Conservation (phyloP, 2,329 filamentous ascomycete species). For the Pseudogymnoascus pannorum region DNA sequence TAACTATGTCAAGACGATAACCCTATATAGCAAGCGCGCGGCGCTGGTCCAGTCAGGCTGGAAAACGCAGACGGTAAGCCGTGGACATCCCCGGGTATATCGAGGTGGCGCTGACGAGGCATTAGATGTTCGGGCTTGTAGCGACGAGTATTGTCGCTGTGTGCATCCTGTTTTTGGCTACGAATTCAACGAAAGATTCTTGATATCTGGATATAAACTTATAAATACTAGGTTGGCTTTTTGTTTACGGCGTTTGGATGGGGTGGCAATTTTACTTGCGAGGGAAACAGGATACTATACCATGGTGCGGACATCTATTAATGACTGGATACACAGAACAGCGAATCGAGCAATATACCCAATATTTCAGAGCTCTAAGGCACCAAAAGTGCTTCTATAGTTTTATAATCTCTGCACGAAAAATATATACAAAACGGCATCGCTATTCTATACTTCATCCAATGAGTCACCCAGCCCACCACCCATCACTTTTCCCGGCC, state of each 20-base stretch:
- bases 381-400: constrained; percentile 1
- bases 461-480: background rate
- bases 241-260: background rate
- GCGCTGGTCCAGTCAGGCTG: constrained; percentile 90
- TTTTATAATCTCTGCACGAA: background rate
- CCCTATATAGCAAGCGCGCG: constrained; percentile 67
- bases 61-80: constrained; percentile 72
- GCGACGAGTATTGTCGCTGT: constrained; percentile 57
- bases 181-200: constrained; percentile 25
- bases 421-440: constrained; percentile 5
- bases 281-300: constrained; percentile 1
- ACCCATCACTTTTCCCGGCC: constrained; percentile 48
- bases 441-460: background rate
- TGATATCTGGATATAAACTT: background rate
- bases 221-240: background rate
- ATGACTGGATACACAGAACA: constrained; percentile 2
- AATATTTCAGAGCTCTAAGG: constrained; percentile 3
- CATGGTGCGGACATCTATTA: background rate
- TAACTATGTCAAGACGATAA: constrained; percentile 79
- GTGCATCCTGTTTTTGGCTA: constrained; percentile 53
- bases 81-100: constrained; percentile 5
- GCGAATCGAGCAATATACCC: constrained; percentile 5
- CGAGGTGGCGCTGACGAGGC: background rate
- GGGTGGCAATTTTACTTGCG: background rate
- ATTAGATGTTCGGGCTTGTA: constrained; percentile 54